phyloP scores from a whole-genome alignment of 768 basidiomycete genomes.

The Heimioporus sp. region DNA sequence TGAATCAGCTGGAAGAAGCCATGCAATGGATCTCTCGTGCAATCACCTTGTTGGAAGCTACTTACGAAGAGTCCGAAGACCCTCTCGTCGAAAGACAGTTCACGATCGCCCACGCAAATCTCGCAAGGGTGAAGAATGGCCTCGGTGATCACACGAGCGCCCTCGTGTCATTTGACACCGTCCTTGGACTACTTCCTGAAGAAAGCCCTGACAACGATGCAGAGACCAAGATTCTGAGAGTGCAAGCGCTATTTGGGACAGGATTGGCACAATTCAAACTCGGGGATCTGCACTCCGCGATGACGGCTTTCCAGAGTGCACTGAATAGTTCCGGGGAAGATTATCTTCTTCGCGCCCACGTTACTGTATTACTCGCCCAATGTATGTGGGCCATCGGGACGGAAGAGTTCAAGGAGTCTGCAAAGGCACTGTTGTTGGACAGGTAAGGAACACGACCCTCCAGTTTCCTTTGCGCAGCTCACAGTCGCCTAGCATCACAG shows the following conservation, averaged over 20 bases:
- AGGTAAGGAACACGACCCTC: constrained; percentile 51
- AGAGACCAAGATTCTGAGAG: constrained; percentile 43
- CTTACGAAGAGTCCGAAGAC: constrained; percentile 88
- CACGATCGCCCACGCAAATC: constrained; percentile 75
- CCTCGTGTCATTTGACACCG: constrained; percentile 68
- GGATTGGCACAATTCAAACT: constrained; percentile 72
- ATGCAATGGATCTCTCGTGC: constrained; percentile 55
- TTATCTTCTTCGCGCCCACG: constrained; percentile 55
- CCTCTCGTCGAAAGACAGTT: constrained; percentile 73
- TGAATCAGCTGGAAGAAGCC: constrained; percentile 69
- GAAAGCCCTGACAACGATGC: constrained; percentile 35
- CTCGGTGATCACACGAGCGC: constrained; percentile 57
- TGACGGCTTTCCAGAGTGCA: constrained; percentile 67
- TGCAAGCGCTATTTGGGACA: constrained; percentile 66
- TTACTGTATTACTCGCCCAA: constrained; percentile 77
- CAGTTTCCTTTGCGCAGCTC: constrained; percentile 7
- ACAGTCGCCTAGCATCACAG: constrained; percentile 55
- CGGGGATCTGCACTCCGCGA: constrained; percentile 58
- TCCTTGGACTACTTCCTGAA: constrained; percentile 63
- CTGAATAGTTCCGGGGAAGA: constrained; percentile 53
- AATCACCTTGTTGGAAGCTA: constrained; percentile 73
- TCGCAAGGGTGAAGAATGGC: constrained; percentile 75
- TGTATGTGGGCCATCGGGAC: constrained; percentile 80
- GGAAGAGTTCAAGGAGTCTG: constrained; percentile 72
- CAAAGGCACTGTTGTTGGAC: constrained; percentile 77